A percentile compares a stretch with the other conserved stretches of the same genome.
These are phyloP conservation scores for Solanum tarapatanum DNA, from an alignment of 257 asterid species.

Conservation along the genomic window DNA sequence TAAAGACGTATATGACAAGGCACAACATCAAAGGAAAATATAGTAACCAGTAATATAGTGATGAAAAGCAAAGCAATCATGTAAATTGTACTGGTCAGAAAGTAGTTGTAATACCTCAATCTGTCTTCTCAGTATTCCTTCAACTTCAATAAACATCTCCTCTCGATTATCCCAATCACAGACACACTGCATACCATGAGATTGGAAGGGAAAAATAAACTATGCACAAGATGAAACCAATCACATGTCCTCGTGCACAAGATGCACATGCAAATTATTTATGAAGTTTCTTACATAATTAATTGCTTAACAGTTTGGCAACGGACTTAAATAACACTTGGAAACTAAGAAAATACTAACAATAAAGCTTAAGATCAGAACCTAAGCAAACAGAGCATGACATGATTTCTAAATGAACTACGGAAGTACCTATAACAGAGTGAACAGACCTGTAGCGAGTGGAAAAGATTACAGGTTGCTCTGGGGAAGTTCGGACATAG, in stretches of 20 bases:
- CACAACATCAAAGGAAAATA: not conserved
- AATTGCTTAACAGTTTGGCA: not conserved
- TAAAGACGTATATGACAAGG: slow-evolving; percentile 1
- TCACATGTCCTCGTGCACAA: not conserved
- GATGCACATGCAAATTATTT: not conserved
- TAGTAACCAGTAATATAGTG: not conserved
- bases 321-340: not conserved
- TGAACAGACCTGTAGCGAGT: slow-evolving; percentile 64
- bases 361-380: not conserved
- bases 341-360: not conserved
- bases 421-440: not conserved
- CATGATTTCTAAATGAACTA: not conserved
- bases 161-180: slow-evolving; percentile 96
- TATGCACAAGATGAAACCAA: not conserved
- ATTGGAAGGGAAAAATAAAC: not conserved
- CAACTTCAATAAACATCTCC: slow-evolving; percentile 83
- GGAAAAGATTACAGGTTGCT: slow-evolving; percentile 92
- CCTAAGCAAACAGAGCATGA: not conserved
- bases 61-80: not conserved
- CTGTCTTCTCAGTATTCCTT: slow-evolving; percentile 78
- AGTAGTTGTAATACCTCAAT: slow-evolving; percentile 48
- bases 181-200: slow-evolving; percentile 44
- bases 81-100: not conserved
- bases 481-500: slow-evolving; percentile 84
- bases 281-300: too few species aligned